Evolutionary conservation across 2,329 filamentous ascomycete genomes (phyloP).

Genomic region (Alternaria dauci): DNA sequence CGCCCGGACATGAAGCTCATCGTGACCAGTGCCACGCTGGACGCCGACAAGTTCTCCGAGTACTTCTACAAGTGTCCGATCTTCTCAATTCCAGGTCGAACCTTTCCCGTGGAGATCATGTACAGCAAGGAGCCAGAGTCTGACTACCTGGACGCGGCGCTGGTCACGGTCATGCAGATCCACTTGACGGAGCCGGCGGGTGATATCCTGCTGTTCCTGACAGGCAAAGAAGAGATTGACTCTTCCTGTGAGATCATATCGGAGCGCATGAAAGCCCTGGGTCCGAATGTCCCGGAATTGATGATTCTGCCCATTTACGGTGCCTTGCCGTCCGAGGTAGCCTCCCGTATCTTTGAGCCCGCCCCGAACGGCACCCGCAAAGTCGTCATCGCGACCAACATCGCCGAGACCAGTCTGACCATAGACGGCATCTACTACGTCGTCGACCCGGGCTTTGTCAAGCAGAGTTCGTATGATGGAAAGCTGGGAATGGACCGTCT

Average conservation of each 20-base stretch:
- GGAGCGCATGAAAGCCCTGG: slow-evolving; percentile 95
- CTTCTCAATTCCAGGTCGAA: slow-evolving; percentile 93
- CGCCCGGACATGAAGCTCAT: slow-evolving; percentile 95
- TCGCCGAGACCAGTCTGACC: slow-evolving; percentile 96
- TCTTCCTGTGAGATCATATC: slow-evolving; percentile 90
- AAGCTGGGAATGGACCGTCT: slow-evolving; percentile 98
- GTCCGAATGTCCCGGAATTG: slow-evolving; percentile 87
- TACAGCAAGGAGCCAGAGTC: slow-evolving; percentile 95
- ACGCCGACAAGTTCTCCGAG: slow-evolving; percentile 95
- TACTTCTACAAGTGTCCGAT: slow-evolving; percentile 98
- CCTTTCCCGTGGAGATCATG: slow-evolving; percentile 94
- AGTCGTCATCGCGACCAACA: slow-evolving; percentile 97
- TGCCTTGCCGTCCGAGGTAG: slow-evolving; percentile 89
- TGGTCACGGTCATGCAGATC: slow-evolving; percentile 99
- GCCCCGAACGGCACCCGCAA: slow-evolving; percentile 86
- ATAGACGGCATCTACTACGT: slow-evolving; percentile 99
- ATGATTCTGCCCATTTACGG: slow-evolving; percentile 97
- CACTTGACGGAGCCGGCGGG: slow-evolving; percentile 90
- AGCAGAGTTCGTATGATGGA: slow-evolving; percentile 95
- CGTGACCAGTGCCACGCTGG: slow-evolving; percentile 97
- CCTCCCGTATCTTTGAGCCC: slow-evolving; percentile 93
- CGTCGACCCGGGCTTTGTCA: slow-evolving; percentile 95
- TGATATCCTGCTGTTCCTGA: slow-evolving; percentile 96
- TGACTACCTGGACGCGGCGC: slow-evolving; percentile 90
- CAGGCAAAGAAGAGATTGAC: slow-evolving; percentile 97